These are phyloP conservation scores for Penicillium sumatraense DNA, from an alignment of 2,329 filamentous ascomycete genomes.

Conservation along the genomic window DNA sequence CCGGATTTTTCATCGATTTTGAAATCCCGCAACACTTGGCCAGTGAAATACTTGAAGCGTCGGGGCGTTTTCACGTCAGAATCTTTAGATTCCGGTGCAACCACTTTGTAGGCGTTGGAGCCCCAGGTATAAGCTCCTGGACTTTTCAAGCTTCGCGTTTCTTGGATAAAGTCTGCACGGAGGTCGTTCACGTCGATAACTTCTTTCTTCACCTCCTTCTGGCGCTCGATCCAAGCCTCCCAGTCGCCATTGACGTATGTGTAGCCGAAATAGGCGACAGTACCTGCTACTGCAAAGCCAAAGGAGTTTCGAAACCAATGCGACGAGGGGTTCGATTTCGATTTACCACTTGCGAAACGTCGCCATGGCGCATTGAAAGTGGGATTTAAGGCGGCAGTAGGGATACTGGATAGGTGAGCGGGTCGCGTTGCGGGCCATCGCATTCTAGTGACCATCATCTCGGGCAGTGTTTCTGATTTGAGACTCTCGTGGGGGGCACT, in stretches of 20 bases:
- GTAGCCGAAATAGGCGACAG: constrained; percentile 37
- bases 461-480: neutral
- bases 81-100: constrained; percentile 80
- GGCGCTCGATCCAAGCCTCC: constrained; percentile 22
- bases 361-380: constrained; percentile 29
- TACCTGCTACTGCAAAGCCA: constrained; percentile 36
- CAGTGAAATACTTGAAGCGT: constrained; percentile 81
- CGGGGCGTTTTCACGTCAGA: constrained; percentile 77
- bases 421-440: constrained; percentile 29
- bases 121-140: constrained; percentile 96
- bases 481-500: too few relatives aligned
- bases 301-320: constrained; percentile 38
- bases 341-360: constrained; percentile 36
- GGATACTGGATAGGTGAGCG: constrained; percentile 27
- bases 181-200: constrained; percentile 61
- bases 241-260: constrained; percentile 31
- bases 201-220: constrained; percentile 24
- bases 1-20: constrained; percentile 84
- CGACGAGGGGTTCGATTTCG: constrained; percentile 19
- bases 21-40: constrained; percentile 80
- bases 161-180: constrained; percentile 84
- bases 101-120: constrained; percentile 81
- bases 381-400: constrained; percentile 17
- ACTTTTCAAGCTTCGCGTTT: constrained; percentile 77
- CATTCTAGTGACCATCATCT: constrained; percentile 27